Conservation (phyloP, 139 green algal genomes). For the Chlamydomonas eustigma region DNA sequence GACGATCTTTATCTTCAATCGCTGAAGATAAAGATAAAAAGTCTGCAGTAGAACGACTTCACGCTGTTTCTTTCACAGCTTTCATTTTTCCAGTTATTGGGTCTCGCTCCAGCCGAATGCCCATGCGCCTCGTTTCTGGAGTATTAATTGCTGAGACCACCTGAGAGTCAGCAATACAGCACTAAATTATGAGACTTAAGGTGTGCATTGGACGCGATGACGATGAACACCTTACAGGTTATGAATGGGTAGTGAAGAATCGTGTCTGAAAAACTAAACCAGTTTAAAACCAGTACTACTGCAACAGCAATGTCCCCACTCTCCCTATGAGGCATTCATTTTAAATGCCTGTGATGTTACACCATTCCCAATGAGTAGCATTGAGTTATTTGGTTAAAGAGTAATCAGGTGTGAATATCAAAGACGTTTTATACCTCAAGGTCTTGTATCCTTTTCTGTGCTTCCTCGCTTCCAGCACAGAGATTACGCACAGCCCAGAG, state of each 20-base stretch:
- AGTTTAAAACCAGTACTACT: background rate
- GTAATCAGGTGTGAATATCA: background rate
- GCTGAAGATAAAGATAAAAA: too few relatives aligned
- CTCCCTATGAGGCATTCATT: background rate
- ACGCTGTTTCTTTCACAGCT: conserved; percentile 24
- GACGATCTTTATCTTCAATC: too few relatives aligned
- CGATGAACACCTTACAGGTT: too few relatives aligned
- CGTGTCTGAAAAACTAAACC: too few relatives aligned
- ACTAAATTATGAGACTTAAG: too few relatives aligned
- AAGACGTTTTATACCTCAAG: conserved; percentile 12
- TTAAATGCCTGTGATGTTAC: too few relatives aligned
- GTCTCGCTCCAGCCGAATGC: conserved; percentile 68
- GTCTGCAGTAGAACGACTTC: too few relatives aligned
- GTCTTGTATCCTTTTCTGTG: conserved; percentile 18
- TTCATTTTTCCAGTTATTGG: conserved; percentile 50
- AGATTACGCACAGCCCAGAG: conserved; percentile 89
- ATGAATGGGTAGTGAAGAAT: too few relatives aligned
- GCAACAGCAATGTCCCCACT: conserved; percentile 8
- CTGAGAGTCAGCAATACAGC: too few relatives aligned
- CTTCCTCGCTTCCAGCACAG: conserved; percentile 60
- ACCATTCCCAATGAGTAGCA: background rate
- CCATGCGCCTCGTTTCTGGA: conserved; percentile 55
- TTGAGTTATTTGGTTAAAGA: background rate
- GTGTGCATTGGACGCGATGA: too few relatives aligned
- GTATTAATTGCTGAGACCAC: conserved; percentile 44